Percentiles rank a stretch among this genome's conserved stretches.
Conservation (phyloP, 805 yeast genomes). For the Tetrapisispora fleetii region DNA sequence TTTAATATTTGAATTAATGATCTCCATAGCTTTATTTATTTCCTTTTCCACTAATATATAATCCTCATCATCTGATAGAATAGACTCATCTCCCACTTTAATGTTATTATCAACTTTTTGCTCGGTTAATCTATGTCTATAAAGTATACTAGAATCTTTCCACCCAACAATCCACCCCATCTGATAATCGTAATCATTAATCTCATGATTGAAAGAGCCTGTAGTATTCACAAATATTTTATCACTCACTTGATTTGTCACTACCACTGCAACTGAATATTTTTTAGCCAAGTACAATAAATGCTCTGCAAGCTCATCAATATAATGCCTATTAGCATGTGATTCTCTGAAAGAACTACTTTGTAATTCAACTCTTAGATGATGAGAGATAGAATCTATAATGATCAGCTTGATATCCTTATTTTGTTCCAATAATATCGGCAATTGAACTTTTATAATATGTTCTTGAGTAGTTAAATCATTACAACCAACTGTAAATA, state of each 20-base stretch:
- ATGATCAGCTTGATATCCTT: conserved; percentile 45
- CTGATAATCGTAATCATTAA: conserved; percentile 48
- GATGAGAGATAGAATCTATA: conserved; percentile 79
- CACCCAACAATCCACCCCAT: conserved; percentile 69
- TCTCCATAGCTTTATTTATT: conserved; percentile 6
- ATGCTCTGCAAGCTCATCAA: conserved; percentile 36
- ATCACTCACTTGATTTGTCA: conserved; percentile 76
- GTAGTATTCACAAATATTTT: conserved; percentile 19
- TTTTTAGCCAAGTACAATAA: conserved; percentile 41
- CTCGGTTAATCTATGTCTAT: conserved; percentile 21
- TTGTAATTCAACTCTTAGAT: conserved; percentile 52
- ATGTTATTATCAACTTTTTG: background rate
- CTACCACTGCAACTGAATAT: conserved; percentile 49
- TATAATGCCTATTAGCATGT: conserved; percentile 34
- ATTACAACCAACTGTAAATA: conserved; percentile 48
- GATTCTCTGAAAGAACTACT: conserved; percentile 31
- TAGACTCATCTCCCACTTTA: conserved; percentile 5
- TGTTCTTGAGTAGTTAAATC: conserved; percentile 70
- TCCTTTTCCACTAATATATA: conserved; percentile 18
- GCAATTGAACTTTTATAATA: conserved; percentile 59
- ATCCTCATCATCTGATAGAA: conserved; percentile 26
- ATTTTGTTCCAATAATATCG: conserved; percentile 37
- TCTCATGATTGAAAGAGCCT: conserved; percentile 10
- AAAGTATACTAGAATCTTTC: conserved; percentile 38
- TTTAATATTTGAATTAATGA: background rate